Evolutionary conservation across 164 flowering plant species (phyloP).

Genomic region (Liriodendron chinense): DNA sequence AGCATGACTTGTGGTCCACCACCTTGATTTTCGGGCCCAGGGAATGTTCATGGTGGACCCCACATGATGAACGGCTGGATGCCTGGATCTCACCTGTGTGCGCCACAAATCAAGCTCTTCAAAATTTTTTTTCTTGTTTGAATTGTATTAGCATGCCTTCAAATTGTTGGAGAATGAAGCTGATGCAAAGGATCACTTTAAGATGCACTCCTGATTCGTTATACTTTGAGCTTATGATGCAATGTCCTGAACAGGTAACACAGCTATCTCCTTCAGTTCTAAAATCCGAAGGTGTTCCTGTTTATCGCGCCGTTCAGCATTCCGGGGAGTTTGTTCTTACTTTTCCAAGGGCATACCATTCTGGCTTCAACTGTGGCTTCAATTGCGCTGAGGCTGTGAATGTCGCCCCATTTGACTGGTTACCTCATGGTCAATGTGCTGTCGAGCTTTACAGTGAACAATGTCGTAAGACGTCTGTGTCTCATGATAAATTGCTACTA

Average conservation of each 20-base stretch:
- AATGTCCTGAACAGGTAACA: constrained; percentile 50
- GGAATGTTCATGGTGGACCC: background rate
- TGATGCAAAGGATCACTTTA: background rate
- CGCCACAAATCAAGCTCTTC: background rate
- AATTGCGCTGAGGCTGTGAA: constrained; percentile 90
- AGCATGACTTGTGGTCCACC: background rate
- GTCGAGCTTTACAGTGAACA: constrained; percentile 74
- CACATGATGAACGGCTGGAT: too few relatives aligned
- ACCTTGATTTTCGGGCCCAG: background rate
- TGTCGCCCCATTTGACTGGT: constrained; percentile 86
- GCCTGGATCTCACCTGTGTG: background rate
- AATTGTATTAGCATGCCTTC: background rate
- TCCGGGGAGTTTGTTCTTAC: constrained; percentile 82
- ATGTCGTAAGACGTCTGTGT: constrained; percentile 63
- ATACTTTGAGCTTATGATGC: background rate
- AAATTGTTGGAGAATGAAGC: background rate
- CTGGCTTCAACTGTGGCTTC: constrained; percentile 83
- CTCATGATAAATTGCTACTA: constrained; percentile 72
- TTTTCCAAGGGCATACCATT: constrained; percentile 80
- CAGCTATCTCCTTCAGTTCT: constrained; percentile 74
- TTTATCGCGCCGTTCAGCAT: constrained; percentile 59
- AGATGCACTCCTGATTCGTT: background rate
- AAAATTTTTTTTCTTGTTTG: background rate
- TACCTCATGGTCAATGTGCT: constrained; percentile 71
- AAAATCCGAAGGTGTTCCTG: constrained; percentile 69